Evolutionary conservation across 2,329 filamentous ascomycete genomes (phyloP).

Genomic region (Mycosphaerella sp.): DNA sequence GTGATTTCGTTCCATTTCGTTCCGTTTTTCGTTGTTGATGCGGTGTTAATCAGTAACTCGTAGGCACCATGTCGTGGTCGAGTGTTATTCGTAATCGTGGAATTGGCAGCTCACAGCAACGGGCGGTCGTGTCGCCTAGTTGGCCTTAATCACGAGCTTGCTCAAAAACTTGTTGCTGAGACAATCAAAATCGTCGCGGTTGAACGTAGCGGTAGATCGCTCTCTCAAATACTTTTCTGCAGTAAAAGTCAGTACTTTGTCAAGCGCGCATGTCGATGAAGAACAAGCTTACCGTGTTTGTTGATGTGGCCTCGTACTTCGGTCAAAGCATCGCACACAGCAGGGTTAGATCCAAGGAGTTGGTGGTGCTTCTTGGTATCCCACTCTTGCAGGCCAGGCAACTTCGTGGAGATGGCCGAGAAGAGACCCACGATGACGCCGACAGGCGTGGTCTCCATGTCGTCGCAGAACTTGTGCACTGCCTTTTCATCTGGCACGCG

Average conservation of each 20-base stretch:
- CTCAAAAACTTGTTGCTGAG: slow-evolving; percentile 96
- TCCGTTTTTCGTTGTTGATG: slow-evolving; percentile 7
- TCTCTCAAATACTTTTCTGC: slow-evolving; percentile 80
- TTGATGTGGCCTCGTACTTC: slow-evolving; percentile 88
- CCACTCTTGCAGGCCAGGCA: slow-evolving; percentile 89
- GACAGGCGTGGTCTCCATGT: slow-evolving; percentile 95
- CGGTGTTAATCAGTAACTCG: slow-evolving; percentile 10
- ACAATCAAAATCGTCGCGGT: slow-evolving; percentile 87
- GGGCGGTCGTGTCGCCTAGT: slow-evolving; percentile 44
- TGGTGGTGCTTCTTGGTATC: slow-evolving; percentile 87
- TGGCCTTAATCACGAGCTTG: slow-evolving; percentile 91
- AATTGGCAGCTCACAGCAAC: not conserved
- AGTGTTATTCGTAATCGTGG: slow-evolving; percentile 10
- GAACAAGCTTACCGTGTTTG: slow-evolving; percentile 70
- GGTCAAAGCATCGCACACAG: slow-evolving; percentile 92
- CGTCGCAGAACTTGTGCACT: slow-evolving; percentile 88
- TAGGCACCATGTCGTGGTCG: slow-evolving; percentile 6
- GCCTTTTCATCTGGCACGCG: slow-evolving; percentile 75
- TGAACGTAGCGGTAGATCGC: slow-evolving; percentile 67
- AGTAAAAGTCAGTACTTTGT: slow-evolving; percentile 14
- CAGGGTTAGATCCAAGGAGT: slow-evolving; percentile 79
- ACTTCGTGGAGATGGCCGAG: slow-evolving; percentile 95
- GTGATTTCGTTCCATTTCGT: slow-evolving; percentile 14
- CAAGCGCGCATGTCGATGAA: not conserved
- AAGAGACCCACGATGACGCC: slow-evolving; percentile 95